Evolutionary conservation across 2,329 filamentous ascomycete species (phyloP).

Genomic region (Fusarium multiceps): DNA sequence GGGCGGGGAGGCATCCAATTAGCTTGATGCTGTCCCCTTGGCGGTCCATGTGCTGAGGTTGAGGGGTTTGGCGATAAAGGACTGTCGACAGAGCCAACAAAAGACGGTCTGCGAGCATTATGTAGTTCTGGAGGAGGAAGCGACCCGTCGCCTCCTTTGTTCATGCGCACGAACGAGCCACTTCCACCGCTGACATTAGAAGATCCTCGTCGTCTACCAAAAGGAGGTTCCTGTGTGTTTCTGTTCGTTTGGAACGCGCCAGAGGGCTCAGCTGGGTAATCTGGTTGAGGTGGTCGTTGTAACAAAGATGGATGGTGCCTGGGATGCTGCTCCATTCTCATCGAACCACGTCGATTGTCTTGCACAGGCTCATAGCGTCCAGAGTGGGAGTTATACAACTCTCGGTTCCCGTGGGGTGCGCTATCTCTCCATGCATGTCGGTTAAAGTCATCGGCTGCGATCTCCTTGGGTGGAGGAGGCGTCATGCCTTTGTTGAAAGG

Average conservation of each 20-base stretch:
- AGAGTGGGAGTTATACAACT: constrained; percentile 95
- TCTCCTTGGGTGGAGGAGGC: constrained; percentile 73
- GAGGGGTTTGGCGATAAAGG: constrained; percentile 58
- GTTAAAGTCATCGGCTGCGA: constrained; percentile 93
- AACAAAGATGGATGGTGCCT: constrained; percentile 79
- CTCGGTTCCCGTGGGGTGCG: constrained; percentile 69
- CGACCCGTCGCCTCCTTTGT: constrained; percentile 57
- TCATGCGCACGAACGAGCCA: constrained; percentile 70
- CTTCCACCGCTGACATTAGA: constrained; percentile 93
- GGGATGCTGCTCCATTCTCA: constrained; percentile 72
- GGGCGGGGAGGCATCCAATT: constrained; percentile 49
- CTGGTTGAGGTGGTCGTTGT: constrained; percentile 75
- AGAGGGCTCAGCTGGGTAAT: constrained; percentile 83
- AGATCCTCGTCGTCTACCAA: constrained; percentile 82
- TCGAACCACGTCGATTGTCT: constrained; percentile 75
- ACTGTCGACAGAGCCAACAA: constrained; percentile 62
- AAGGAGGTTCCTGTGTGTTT: constrained; percentile 72
- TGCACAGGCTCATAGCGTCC: constrained; percentile 90
- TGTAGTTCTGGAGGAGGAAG: constrained; percentile 58
- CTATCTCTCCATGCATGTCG: constrained; percentile 84
- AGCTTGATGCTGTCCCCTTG: constrained; percentile 43
- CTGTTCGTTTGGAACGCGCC: constrained; percentile 86
- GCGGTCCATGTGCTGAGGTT: constrained; percentile 44
- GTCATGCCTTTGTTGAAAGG: constrained; percentile 64
- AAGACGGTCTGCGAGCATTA: constrained; percentile 60